phyloP scores from a whole-genome alignment of 768 basidiomycete genomes.

The Russula sp. region DNA sequence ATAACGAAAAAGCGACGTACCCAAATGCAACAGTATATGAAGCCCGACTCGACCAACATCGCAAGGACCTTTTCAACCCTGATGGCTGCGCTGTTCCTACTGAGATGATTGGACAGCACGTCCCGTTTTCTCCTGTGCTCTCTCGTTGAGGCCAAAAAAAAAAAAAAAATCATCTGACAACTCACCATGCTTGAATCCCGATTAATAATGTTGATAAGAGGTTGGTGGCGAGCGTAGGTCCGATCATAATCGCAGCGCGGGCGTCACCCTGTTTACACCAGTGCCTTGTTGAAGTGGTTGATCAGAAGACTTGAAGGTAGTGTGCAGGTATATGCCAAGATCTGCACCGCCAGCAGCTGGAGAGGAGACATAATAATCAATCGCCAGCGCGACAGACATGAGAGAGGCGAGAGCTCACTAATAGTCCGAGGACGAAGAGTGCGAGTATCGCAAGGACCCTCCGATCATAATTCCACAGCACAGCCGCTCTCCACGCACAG shows the following conservation, averaged over 20 bases:
- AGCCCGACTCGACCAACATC: conserved; percentile 22
- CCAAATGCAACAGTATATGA: conserved; percentile 22
- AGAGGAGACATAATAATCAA: background rate
- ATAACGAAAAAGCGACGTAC: background rate
- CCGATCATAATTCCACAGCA: conserved; percentile 24
- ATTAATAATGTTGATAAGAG: conserved; percentile 18
- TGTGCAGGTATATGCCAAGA: conserved; percentile 9
- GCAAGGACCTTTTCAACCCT: conserved; percentile 14
- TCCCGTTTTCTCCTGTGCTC: conserved; percentile 14
- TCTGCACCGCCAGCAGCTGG: conserved; percentile 8
- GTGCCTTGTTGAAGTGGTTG: background rate
- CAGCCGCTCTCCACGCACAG: conserved; percentile 24
- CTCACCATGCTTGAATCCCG: conserved; percentile 20
- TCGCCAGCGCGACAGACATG: too few relatives aligned
- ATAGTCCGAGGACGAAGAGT: conserved; percentile 15
- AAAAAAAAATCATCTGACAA: background rate
- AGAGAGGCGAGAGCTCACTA: conserved; percentile 6
- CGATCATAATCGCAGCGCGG: conserved; percentile 14
- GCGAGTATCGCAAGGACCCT: conserved; percentile 10
- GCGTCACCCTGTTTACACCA: background rate
- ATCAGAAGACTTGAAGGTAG: background rate
- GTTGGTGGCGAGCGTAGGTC: conserved; percentile 19
- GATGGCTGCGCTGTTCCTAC: background rate
- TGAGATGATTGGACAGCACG: conserved; percentile 1
- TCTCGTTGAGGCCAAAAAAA: background rate